Conservation (phyloP, 1,284 basidiomycete species). For the Ustilago loliicola region DNA sequence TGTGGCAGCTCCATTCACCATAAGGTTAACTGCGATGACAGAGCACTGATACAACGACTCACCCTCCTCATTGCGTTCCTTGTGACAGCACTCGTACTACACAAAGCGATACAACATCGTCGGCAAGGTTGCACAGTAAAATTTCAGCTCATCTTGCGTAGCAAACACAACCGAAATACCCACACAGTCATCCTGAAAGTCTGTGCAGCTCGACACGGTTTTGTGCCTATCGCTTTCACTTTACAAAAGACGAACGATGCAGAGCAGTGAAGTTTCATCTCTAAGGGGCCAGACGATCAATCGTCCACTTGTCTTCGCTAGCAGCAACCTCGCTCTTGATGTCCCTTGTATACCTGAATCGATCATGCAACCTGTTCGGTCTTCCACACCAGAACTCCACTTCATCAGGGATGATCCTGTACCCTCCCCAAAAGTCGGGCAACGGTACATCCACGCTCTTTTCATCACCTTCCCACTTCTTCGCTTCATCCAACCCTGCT, state of each 20-base stretch:
- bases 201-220: not conserved
- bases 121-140: slow-evolving; percentile 56
- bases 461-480: slow-evolving; percentile 35
- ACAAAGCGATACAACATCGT: slow-evolving; percentile 70
- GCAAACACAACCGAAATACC: not conserved
- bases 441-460: slow-evolving; percentile 75
- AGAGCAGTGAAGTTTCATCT: not conserved
- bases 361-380: slow-evolving; percentile 65
- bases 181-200: not conserved
- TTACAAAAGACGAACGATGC: not conserved
- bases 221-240: not conserved
- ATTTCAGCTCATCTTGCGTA: not conserved
- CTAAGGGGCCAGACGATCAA: slow-evolving; percentile 60
- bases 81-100: slow-evolving; percentile 62
- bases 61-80: not conserved
- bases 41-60: not conserved
- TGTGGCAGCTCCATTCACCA: slow-evolving; percentile 13
- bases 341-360: slow-evolving; percentile 61
- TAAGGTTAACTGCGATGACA: not conserved
- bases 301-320: slow-evolving; percentile 49
- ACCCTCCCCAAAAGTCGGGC: slow-evolving; percentile 96
- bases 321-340: slow-evolving; percentile 22
- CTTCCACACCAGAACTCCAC: slow-evolving; percentile 72
- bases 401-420: slow-evolving; percentile 89
- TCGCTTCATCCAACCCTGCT: slow-evolving; percentile 50